Percentiles rank a stretch among this genome's conserved stretches.
phyloP scores from a whole-genome alignment of 2,329 filamentous ascomycete genomes.

The Niveomyces coronatus region DNA sequence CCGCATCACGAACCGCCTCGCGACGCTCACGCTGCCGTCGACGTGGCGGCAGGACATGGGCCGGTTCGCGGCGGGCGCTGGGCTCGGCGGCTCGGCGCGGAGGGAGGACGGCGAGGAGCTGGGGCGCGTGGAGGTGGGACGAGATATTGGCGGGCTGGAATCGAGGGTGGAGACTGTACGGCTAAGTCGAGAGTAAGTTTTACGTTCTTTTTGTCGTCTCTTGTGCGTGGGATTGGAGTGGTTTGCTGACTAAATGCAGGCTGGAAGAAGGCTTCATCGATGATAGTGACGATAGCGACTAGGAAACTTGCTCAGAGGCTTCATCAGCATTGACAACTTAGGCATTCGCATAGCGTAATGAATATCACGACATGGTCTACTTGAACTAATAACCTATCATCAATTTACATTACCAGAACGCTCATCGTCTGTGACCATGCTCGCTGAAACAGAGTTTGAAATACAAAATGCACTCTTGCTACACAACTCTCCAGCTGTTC shows the following conservation, averaged over 20 bases:
- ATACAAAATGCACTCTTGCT: too few species aligned
- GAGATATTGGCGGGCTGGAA: slow-evolving; percentile 29
- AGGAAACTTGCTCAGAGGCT: neutral
- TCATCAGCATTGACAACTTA: neutral
- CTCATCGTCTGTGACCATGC: neutral
- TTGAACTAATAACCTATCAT: neutral
- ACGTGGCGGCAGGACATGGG: slow-evolving; percentile 36
- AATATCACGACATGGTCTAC: slow-evolving; percentile 6
- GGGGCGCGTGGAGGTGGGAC: slow-evolving; percentile 26
- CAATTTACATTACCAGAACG: neutral
- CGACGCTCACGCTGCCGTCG: slow-evolving; percentile 28
- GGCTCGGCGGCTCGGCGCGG: slow-evolving; percentile 35
- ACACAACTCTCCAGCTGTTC: too few species aligned
- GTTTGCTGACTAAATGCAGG: slow-evolving; percentile 13
- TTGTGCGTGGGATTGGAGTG: neutral
- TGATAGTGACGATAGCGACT: slow-evolving; percentile 30
- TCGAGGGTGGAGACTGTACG: slow-evolving; percentile 35
- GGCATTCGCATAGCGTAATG: slow-evolving; percentile 9
- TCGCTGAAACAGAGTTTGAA: neutral
- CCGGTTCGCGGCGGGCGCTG: slow-evolving; percentile 31
- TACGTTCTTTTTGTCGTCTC: neutral
- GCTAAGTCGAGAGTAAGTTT: slow-evolving; percentile 60
- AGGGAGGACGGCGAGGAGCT: slow-evolving; percentile 42
- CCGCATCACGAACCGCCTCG: slow-evolving; percentile 28
- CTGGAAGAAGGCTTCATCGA: slow-evolving; percentile 34